Evolutionary conservation across 1,139 yeast genomes (phyloP), one percentile per base, ranked within the genome.

Genomic region (Taphrina sp.): DNA sequence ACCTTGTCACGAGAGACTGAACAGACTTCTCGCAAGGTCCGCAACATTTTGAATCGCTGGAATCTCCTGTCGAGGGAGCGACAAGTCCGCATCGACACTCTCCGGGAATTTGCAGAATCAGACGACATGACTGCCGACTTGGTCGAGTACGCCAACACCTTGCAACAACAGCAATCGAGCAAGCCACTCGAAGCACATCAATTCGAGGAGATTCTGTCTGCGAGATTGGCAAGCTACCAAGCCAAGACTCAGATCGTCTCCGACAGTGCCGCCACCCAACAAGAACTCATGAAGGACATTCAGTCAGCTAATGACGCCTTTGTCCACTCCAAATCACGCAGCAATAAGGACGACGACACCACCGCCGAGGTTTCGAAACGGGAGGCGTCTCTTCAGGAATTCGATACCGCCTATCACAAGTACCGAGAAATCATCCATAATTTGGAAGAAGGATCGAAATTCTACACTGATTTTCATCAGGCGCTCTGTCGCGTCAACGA

Each of bases 361-460:
- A 16, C 33, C 7, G 22, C 29, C 4, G 23, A 28, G 2, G 22
- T 20, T 12, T 10, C 22, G 60, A 68, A 71, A 23, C 70, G 90
- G 31, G 78, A 76, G 55, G 70, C 72, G 29, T 76, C 77, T 1
- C 68, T 85, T 42, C 82, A 80, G 57, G 70, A 69, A 1, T 67
- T 86, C 24, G 86, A 83, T 58, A 68, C 72, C 2, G 80, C 79
- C 0, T 80, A 75, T 63, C 68, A 74, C 28, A 76, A 78, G 59
- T 85, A 74, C 64, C 67, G 74, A 39, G 88, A 82, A 62, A 71
- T 87, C 5, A 67, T 76, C 19, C 71, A 75, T 16, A 85, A 86
- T 64, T 67, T 88, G 37, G 76, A 77, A 36, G 86, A 85, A 63
- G 96, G 95, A 0, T 66, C 79, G 0, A 75, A 76, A 57, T 89